Percentiles rank a stretch among this genome's conserved stretches.
Evolutionary conservation across 2,329 filamentous ascomycete species (phyloP).

Genomic region (Diaporthe citri): DNA sequence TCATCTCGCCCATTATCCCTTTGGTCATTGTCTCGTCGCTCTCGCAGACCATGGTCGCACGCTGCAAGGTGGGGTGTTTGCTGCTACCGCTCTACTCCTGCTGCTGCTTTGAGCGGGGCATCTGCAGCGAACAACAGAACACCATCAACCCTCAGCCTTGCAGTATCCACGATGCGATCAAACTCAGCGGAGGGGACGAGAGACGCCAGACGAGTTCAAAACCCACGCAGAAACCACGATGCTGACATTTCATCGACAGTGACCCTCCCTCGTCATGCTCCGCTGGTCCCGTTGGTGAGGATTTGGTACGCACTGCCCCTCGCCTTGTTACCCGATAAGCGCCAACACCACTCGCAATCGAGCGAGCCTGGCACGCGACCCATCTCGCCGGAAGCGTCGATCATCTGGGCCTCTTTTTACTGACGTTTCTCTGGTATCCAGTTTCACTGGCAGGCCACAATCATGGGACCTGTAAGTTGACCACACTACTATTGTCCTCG

Average conservation of each 20-base stretch:
- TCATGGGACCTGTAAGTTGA: slow-evolving; percentile 95
- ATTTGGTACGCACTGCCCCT: slow-evolving; percentile 80
- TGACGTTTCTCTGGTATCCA: slow-evolving; percentile 58
- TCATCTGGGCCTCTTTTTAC: slow-evolving; percentile 40
- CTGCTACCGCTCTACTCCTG: not conserved
- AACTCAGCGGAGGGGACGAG: not conserved
- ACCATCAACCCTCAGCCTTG: slow-evolving; percentile 1
- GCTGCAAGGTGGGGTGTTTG: slow-evolving; percentile 41
- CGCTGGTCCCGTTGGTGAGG: slow-evolving; percentile 95
- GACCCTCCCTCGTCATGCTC: slow-evolving; percentile 99
- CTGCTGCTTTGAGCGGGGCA: slow-evolving; percentile 36
- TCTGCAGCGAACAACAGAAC: not conserved
- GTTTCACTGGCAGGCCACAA: slow-evolving; percentile 99
- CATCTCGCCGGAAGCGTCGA: slow-evolving; percentile 19
- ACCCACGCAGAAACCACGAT: not conserved
- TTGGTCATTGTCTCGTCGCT: slow-evolving; percentile 41
- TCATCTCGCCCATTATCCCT: slow-evolving; percentile 44
- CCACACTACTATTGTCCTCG: slow-evolving; percentile 31
- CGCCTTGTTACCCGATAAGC: slow-evolving; percentile 44
- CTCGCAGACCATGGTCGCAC: slow-evolving; percentile 43
- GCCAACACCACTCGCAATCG: slow-evolving; percentile 7
- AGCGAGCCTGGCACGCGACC: slow-evolving; percentile 27
- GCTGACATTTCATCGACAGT: slow-evolving; percentile 64
- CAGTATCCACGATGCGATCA: not conserved
- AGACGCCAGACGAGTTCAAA: not conserved